Evolutionary conservation across 208 protist species (phyloP).

Genomic region (Crithidia fasciculata): DNA sequence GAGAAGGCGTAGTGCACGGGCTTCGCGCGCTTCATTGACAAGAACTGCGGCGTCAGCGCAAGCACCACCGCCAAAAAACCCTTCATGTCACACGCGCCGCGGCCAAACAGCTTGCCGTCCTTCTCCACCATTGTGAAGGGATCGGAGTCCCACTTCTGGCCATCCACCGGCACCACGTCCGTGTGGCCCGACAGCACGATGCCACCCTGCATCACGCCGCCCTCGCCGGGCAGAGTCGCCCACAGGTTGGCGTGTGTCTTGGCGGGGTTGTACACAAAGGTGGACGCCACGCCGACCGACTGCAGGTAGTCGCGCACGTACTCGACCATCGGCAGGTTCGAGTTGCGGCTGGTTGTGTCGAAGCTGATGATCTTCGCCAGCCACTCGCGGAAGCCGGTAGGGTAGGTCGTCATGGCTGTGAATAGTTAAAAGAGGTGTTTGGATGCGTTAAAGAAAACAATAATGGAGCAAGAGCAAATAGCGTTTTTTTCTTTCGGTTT

Average conservation of each 20-base stretch:
- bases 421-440: not conserved
- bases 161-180: conserved; percentile 69
- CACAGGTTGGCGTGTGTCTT: conserved; percentile 63
- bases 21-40: conserved; percentile 50
- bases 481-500: too few species aligned
- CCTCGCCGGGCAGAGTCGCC: conserved; percentile 58
- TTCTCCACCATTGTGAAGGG: conserved; percentile 62
- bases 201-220: conserved; percentile 54
- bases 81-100: conserved; percentile 72
- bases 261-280: conserved; percentile 40
- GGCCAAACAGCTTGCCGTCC: conserved; percentile 64
- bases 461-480: too few species aligned
- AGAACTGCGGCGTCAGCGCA: conserved; percentile 44
- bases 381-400: conserved; percentile 23
- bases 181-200: conserved; percentile 69
- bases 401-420: conserved; percentile 17
- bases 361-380: conserved; percentile 62
- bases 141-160: conserved; percentile 66
- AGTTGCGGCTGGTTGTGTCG: conserved; percentile 67
- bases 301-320: conserved; percentile 46
- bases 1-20: conserved; percentile 63
- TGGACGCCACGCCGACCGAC: conserved; percentile 33
- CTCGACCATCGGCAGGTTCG: conserved; percentile 56
- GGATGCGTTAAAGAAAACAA: too few species aligned
- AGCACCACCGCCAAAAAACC: conserved; percentile 64